Base-by-base conservation (phyloP, 164 flowering plant genomes). In the Dillenia suffruticosa region DNA sequence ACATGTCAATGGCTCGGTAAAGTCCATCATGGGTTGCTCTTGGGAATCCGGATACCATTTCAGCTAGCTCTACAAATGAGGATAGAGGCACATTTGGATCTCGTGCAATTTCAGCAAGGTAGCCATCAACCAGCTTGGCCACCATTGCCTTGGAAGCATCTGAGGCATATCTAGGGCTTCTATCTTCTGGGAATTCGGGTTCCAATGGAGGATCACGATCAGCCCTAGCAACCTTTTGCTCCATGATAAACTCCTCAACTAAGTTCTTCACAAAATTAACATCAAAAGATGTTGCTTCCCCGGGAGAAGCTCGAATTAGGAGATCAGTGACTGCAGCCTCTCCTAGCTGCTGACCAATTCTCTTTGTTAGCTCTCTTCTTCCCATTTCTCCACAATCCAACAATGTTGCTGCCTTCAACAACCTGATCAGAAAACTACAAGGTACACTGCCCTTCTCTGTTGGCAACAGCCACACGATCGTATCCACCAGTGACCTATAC, bases 1-100 rank as follows among this genome's bases (percentile, higher is more conserved):
- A 89, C 83, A 79, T 85, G 76, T 89, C 96, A 47, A 89, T 77
- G 46, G 93, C 86, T 4, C 89, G 87, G 63, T 89, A 89, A 68
- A 89, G 74, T 44, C 92, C 89, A 75, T 89, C 93, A 61, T 89
- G 87, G 9, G 81, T 64, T 15, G 75, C 75, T 62, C 93, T 79
- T 44, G 89, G 57, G 65, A 82, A 81, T 50, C 73, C 66, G 3
- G 84, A 79, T 15, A 82, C 79, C 68, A 70, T 63, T 45, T 83
- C 88, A 15, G 91, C 89, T 8, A 89, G 82, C 56, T 49, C 67
- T 6, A 79, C 60, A 65, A 89, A 89, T 17, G 72, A 81, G 0
- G 82, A 64, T 12, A 81, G 62, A 49, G 88, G 78, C 44, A 87
- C 65, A 68, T 76, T 79, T 9, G 82, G 78, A 72, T 89, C 90